A percentile compares a stretch with the other conserved stretches of the same genome.
Evolutionary conservation across 129 eudicot species (phyloP).

Genomic region (Flaveria bidentis): DNA sequence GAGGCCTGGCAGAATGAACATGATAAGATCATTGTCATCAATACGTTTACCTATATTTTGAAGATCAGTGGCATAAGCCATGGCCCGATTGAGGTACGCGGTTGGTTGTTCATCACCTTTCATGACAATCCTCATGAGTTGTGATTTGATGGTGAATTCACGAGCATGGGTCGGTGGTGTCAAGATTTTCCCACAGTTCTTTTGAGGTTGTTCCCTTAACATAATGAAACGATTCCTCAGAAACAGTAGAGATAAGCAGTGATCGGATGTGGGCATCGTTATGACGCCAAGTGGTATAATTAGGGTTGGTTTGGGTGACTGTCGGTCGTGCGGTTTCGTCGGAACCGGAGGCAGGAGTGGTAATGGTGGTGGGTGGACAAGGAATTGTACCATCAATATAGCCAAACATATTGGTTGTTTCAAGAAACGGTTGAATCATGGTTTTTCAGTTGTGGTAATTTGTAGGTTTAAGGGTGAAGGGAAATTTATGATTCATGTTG

Average conservation of each 20-base stretch:
- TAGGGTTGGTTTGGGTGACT: background rate
- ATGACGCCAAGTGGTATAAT: background rate
- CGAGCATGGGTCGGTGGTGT: background rate
- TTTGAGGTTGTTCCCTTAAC: background rate
- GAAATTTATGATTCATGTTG: slow-evolving; percentile 82
- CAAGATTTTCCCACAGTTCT: background rate
- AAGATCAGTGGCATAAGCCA: background rate
- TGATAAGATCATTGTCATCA: background rate
- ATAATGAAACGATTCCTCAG: background rate
- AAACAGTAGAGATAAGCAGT: background rate
- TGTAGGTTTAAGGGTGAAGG: background rate
- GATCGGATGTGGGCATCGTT: background rate
- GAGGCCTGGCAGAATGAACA: background rate
- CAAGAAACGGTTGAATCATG: background rate
- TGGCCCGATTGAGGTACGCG: background rate
- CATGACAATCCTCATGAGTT: background rate
- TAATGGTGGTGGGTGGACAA: background rate
- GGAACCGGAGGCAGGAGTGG: background rate
- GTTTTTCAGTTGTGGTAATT: background rate
- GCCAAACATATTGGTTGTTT: background rate
- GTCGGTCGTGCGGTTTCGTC: background rate
- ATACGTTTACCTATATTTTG: background rate
- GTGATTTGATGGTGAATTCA: background rate
- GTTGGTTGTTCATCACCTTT: background rate
- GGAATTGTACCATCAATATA: background rate